Evolutionary conservation across 73 alveolate species (phyloP), one percentile per base, ranked within the genome.

Genomic region (Symbiodinium pilosum): DNA sequence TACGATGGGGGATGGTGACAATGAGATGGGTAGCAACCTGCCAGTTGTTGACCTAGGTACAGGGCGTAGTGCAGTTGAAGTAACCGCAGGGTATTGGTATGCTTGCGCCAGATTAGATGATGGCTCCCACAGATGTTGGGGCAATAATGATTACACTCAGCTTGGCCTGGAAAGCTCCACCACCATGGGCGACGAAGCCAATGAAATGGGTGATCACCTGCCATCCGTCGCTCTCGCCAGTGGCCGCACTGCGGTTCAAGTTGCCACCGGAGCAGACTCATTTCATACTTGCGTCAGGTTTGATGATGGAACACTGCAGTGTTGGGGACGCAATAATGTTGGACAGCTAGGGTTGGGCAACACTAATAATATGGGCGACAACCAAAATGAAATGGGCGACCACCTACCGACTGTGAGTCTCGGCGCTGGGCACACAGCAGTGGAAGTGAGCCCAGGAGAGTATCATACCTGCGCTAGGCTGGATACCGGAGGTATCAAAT

Each of bases 391-490:
- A 36, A 36, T 14, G 64, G n/a, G 68, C 32, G 39, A 11, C 38
- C 38, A 39, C 30, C 54, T 51, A 39, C 68, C 42, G 56, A 18
- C 24, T 11, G 89, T 83, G 64, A 59, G 40, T 26, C 44, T 83
- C 40, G 89, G 89, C 28, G 54, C 39, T 12, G 56, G 40, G 44
- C 47, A 28, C 26, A 43, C 11, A 8, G 38, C 89, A 2, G 38
- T 36, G 42, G 64, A 83, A 39, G 34, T 83, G 51, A 34, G 38
- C n/a, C 6, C 38, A 34, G 89, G 89, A 39, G 11, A 8, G 16
- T 40, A 39, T 28, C 89, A 83, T 36, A 14, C 36, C 38, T 83
- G 89, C 64, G 89, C 89, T 83, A 34, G 36, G 68, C 89, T 83
- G 64, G 30, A 83, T 14, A 39, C 51, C 38, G 36, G 64, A 11